Evolutionary conservation across 495 filamentous ascomycete species (phyloP), one percentile per base, ranked within the genome.

Genomic region (Tetracladium setigerum): DNA sequence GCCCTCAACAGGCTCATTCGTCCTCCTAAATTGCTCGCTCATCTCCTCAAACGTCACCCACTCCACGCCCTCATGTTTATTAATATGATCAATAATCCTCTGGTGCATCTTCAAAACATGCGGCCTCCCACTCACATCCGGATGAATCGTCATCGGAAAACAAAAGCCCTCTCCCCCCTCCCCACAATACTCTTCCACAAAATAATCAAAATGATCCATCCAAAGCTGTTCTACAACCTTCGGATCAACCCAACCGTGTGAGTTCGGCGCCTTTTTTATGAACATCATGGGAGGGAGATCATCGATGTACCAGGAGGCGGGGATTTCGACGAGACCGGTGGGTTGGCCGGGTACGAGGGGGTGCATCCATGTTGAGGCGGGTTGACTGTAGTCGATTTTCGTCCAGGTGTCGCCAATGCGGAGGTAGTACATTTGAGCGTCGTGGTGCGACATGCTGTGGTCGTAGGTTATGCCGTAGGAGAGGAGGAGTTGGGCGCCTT

Each of bases 21-120:
- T 86, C 45, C 66, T 75, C 67, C 81, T 82, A 58, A 84, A 84
- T 36, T 84, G 77, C 56, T 82, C 80, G 12, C 71, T 75, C 65
- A 86, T 83, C 36, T 54, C 71, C 47, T 78, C 82, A 58, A 87
- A 79, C 5, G 81, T 85, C 55, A 84, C 74, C 81, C 81, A 87
- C 55, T 87, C 80, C 1, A 87, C 78, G 3, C 84, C 83, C 53
- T 85, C 82, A 45, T 86, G 83, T 41, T 73, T 74, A 46, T 85
- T 85, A 54, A 87, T 82, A 49, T 84, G 72, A 50, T 86, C 82
- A 49, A 88, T 86, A 45, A 85, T 58, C 30, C 55, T 54, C 35
- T 58, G 55, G 59, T 83, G 80, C 81, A 86, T 82, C 39, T 81
- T 65, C 38, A 85, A 60, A 12, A 83, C 82, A 59, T 85, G 80